Percentiles rank a stretch among this genome's conserved stretches.
Conservation (phyloP, 2,329 filamentous ascomycete species). For the Aspergillus versicolor region DNA sequence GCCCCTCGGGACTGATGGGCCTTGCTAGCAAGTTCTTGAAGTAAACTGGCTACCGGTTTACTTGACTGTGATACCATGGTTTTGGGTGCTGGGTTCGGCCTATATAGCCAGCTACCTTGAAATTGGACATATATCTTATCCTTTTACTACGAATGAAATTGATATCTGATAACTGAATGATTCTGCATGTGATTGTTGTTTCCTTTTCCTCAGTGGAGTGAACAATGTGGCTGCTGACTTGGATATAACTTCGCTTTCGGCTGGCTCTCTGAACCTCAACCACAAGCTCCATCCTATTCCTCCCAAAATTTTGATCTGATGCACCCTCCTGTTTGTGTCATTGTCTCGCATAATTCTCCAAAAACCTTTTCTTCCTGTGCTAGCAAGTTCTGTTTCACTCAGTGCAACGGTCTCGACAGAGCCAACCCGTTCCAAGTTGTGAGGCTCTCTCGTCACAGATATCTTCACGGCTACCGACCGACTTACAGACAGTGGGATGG, state of each 20-base stretch:
- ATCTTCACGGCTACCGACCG: not conserved
- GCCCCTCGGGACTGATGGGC: conserved; percentile 53
- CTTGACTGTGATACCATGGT: not conserved
- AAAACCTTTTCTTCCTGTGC: not conserved
- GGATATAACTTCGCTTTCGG: no score
- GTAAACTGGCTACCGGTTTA: conserved; percentile 5
- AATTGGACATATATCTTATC: not conserved
- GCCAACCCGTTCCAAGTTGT: not conserved
- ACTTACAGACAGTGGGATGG: not conserved
- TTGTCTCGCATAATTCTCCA: no score
- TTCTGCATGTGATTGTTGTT: not conserved
- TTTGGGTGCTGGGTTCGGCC: not conserved
- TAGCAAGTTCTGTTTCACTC: not conserved
- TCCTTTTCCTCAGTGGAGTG: not conserved
- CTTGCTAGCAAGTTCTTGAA: conserved; percentile 62
- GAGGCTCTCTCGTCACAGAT: not conserved
- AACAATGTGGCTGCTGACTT: not conserved
- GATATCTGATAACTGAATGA: not conserved
- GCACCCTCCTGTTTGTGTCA: no score
- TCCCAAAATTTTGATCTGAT: no score
- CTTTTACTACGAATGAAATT: not conserved
- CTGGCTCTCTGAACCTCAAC: not conserved
- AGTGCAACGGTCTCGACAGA: not conserved
- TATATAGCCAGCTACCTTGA: not conserved
- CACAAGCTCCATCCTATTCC: not conserved